A percentile compares a stretch with the other conserved stretches of the same genome.
Conservation (phyloP, 345 rosid species). For the Mercurialis annua region DNA sequence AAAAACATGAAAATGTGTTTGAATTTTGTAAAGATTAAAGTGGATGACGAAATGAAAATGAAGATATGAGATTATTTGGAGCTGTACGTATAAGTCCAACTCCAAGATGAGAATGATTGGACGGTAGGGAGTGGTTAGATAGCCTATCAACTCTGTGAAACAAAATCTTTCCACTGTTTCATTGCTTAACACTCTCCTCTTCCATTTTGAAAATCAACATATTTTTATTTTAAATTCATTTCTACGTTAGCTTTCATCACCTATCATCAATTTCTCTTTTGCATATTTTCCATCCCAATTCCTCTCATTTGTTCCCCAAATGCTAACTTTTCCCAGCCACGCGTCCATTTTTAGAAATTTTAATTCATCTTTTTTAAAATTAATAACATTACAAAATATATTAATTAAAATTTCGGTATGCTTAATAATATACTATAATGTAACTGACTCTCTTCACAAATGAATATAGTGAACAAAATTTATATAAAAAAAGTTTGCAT, state of each 20-base stretch:
- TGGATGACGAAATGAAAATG: neutral
- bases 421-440: too few species aligned
- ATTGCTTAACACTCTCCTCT: neutral
- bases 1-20: too few species aligned
- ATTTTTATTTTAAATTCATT: neutral
- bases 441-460: too few species aligned
- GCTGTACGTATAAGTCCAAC: slow-evolving; percentile 11
- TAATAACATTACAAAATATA: neutral
- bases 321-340: neutral
- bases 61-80: slow-evolving; percentile 3
- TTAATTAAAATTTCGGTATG: too few species aligned
- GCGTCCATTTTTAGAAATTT: too few species aligned
- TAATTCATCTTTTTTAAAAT: neutral
- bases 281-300: too few species aligned
- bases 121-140: slow-evolving; percentile 38
- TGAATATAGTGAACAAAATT: too few species aligned
- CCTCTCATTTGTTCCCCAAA: neutral
- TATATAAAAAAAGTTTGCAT: too few species aligned
- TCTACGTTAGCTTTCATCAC: slow-evolving; percentile 13
- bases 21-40: slow-evolving; percentile 1
- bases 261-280: neutral
- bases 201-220: too few species aligned
- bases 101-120: slow-evolving; percentile 28
- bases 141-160: slow-evolving; percentile 12
- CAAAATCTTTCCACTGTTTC: slow-evolving; percentile 9